phyloP scores from a whole-genome alignment of 2,329 filamentous ascomycete species.

The Stachybotrys chartarum region DNA sequence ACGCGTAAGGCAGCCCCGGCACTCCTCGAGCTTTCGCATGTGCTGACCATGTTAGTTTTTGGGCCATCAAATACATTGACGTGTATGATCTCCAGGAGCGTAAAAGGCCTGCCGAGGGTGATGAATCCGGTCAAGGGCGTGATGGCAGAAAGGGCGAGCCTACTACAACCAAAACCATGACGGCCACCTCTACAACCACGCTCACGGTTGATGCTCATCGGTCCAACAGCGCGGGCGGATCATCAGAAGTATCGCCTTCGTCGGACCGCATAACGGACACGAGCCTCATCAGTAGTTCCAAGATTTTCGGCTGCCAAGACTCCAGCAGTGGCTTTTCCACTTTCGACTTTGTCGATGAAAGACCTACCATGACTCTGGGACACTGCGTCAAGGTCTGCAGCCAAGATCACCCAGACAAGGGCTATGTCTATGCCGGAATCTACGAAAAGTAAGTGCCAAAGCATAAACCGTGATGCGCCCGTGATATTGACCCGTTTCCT shows the following conservation, averaged over 20 bases:
- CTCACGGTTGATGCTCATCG: neutral
- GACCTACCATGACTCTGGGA: slow-evolving; percentile 29
- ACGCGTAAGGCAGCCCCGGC: slow-evolving; percentile 19
- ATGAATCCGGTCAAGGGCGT: slow-evolving; percentile 1
- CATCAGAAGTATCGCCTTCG: too few species aligned
- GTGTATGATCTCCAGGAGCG: slow-evolving; percentile 25
- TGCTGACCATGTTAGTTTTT: slow-evolving; percentile 20
- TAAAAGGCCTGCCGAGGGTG: slow-evolving; percentile 1
- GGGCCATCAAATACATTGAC: slow-evolving; percentile 51
- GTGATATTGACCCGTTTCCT: neutral
- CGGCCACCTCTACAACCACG: neutral
- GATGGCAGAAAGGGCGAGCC: neutral
- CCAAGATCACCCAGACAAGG: slow-evolving; percentile 9
- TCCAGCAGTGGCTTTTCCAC: slow-evolving; percentile 26
- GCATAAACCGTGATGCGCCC: neutral
- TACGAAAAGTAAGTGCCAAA: slow-evolving; percentile 16
- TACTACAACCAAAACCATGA: neutral
- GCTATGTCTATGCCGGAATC: slow-evolving; percentile 27
- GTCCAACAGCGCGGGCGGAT: too few species aligned
- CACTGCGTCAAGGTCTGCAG: slow-evolving; percentile 30
- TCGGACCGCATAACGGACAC: neutral
- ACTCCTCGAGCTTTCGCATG: neutral
- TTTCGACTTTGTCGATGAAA: slow-evolving; percentile 23
- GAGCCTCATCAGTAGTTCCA: slow-evolving; percentile 19
- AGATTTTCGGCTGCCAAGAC: slow-evolving; percentile 34